Base-by-base conservation (phyloP, 768 basidiomycete genomes). In the Plicaturopsis crispa region DNA sequence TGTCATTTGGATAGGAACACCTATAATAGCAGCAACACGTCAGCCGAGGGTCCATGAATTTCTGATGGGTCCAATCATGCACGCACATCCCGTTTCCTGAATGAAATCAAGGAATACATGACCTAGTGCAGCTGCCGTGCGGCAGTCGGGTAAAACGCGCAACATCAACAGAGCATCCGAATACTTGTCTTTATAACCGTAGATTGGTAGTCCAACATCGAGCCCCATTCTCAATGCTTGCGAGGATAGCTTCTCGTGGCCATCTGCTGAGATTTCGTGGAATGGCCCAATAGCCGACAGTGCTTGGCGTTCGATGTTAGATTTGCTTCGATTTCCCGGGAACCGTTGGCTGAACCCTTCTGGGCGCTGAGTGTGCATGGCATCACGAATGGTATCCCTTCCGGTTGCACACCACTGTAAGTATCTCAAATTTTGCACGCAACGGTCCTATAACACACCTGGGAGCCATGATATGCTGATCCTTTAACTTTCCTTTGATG, bases 91-190 rank as follows among this genome's bases (percentile, higher is more conserved):
- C 34, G 26, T 36, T 19, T 51, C 43, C 18, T 57, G 50, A 5
- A 62, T 20, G 14, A 62, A 47, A 40, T 65, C 63, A 21, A 63
- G 49, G 38, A 47, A 61, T 1, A 60, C 24, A 48, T 65, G 59
- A 13, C 52, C 60, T 20, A 61, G 39, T 8, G 51, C 47, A 10
- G 31, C 46, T 4, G 46, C 41, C 3, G 44, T 42, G 11, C 50
- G 48, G 16, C 39, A 46, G 33, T 61, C 52, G 3, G 55, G 61
- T 5, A 63, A 44, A 11, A 55, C 45, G 19, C 17, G 8, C 28
- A 59, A 1, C 22, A 42, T 35, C 2, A 49, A 44, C n/a, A 53
- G 16, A 5, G 17, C 30, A 18, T 46, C 54, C 1, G 42, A 45
- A 41, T 47, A 58, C 38, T 61, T 56, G 40, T 61, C 60, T 23